A percentile compares a stretch with the other conserved stretches of the same genome.
Conservation (phyloP, 257 asterid species). For the Primulina eburnea region DNA sequence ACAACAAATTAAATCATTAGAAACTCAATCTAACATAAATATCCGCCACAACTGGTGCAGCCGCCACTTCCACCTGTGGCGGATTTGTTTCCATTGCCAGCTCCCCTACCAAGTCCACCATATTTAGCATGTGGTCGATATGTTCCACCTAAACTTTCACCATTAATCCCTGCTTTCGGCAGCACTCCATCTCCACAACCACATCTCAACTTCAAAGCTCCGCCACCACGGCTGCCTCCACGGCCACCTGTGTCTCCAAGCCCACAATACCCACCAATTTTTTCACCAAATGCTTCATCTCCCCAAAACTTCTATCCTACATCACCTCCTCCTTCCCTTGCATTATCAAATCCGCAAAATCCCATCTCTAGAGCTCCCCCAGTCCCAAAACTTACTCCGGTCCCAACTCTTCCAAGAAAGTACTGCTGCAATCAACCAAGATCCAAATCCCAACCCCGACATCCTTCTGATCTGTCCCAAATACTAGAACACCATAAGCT, state of each 20-base stretch:
- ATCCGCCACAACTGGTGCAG: no score
- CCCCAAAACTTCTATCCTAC: constrained; percentile 20
- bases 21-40: no score
- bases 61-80: no score
- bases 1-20: no score
- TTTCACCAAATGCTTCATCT: constrained; percentile 6
- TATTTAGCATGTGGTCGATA: constrained; percentile 4
- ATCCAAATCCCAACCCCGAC: constrained; percentile 3
- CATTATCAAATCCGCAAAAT: constrained; percentile 22
- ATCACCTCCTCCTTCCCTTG: constrained; percentile 18
- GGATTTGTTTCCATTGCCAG: neutral
- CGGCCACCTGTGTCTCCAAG: neutral
- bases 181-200: constrained; percentile 20
- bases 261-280: neutral
- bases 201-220: neutral
- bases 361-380: constrained; percentile 52
- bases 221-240: no score
- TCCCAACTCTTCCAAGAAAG: constrained; percentile 17
- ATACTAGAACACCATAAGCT: no score
- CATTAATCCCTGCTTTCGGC: no score
- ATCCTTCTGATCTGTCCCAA: neutral
- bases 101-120: constrained; percentile 16
- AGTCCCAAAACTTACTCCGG: constrained; percentile 51
- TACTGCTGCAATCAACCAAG: no score
- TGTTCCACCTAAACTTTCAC: no score